Conservation (phyloP, 179 eudicot species). For the Camellia oleifera region DNA sequence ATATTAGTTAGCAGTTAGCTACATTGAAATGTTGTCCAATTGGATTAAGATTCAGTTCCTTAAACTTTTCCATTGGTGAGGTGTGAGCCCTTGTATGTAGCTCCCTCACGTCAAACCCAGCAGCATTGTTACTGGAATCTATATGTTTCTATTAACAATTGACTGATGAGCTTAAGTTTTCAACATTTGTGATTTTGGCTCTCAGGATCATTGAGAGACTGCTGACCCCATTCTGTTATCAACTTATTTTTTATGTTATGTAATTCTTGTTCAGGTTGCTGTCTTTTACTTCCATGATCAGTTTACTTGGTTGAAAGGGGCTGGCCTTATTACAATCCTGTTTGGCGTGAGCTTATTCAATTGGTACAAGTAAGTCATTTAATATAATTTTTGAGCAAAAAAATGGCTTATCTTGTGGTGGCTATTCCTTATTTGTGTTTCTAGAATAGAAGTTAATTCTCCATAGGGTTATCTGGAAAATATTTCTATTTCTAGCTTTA, state of each 20-base stretch:
- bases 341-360: constrained; percentile 94
- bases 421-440: background rate
- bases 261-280: constrained; percentile 64
- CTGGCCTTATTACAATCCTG: constrained; percentile 77
- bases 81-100: background rate
- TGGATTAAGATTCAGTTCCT: background rate
- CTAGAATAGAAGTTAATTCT: background rate
- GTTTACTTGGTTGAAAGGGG: constrained; percentile 88
- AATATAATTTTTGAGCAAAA: background rate
- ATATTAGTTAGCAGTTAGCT: background rate
- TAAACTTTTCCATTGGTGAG: background rate
- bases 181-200: background rate
- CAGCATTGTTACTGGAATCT: background rate
- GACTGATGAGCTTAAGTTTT: background rate
- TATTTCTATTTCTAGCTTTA: background rate
- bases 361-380: constrained; percentile 88
- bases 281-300: constrained; percentile 95
- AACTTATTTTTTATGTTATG: background rate
- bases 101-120: background rate
- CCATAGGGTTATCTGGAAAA: background rate
- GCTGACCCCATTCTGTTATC: background rate
- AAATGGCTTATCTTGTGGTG: background rate
- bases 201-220: background rate
- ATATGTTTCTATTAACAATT: background rate
- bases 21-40: background rate